Percentiles rank a stretch among this genome's conserved stretches.
These are phyloP conservation scores for Tricholomella constricta DNA, from an alignment of 768 basidiomycete genomes.

Conservation along the genomic window DNA sequence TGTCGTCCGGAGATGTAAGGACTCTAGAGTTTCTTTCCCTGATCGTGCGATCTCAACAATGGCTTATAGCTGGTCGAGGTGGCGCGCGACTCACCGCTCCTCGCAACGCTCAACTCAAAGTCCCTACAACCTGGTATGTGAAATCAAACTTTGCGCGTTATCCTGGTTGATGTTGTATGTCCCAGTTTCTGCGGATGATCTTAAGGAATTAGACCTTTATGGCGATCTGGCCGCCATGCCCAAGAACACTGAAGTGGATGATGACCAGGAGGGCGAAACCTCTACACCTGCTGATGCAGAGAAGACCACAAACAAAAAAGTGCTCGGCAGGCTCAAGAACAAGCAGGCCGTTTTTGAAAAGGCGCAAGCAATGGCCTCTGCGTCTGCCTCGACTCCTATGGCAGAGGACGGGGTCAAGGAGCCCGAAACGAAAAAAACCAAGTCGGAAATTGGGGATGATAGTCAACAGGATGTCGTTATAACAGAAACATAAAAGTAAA, in stretches of 20 bases:
- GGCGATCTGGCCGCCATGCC: constrained; percentile 42
- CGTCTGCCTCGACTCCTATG: background rate
- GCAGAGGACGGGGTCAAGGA: constrained; percentile 26
- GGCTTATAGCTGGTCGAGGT: constrained; percentile 36
- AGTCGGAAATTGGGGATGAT: constrained; percentile 27
- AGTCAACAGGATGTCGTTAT: constrained; percentile 21
- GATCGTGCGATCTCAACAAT: background rate
- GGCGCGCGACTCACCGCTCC: constrained; percentile 28
- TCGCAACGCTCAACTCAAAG: constrained; percentile 47
- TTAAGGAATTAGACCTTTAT: constrained; percentile 63
- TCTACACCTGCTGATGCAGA: constrained; percentile 24
- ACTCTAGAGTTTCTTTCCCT: background rate
- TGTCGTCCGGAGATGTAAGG: constrained; percentile 43
- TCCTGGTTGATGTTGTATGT: background rate
- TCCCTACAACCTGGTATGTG: constrained; percentile 49
- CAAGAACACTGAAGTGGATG: constrained; percentile 50
- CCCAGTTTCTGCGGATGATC: constrained; percentile 49
- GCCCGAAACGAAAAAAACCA: constrained; percentile 38
- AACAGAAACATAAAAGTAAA: constrained; percentile 4
- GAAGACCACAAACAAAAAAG: constrained; percentile 43
- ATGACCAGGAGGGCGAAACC: constrained; percentile 39
- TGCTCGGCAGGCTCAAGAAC: constrained; percentile 51
- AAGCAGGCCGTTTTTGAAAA: constrained; percentile 47
- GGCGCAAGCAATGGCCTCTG: constrained; percentile 18
- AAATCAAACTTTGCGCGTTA: background rate